Evolutionary conservation across 1,284 basidiomycete species (phyloP), one percentile per base, ranked within the genome.

Genomic region (Heliocybe sulcata): DNA sequence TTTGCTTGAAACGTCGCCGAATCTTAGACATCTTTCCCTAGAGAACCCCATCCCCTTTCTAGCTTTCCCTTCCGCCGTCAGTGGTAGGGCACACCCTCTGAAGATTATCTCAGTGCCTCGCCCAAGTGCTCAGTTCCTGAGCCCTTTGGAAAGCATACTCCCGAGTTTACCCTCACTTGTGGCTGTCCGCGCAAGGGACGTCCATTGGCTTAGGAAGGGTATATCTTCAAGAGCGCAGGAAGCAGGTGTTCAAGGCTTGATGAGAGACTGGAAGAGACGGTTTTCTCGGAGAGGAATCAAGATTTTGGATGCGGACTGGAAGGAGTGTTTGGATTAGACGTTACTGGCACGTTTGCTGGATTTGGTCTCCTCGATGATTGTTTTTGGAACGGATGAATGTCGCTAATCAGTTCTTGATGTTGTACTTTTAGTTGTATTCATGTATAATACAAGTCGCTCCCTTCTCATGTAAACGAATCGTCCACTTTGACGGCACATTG

Each of bases 241-340:
- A 57, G 79, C 87, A 2, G 88, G 88, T 2, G 78, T 89, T 12
- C 87, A 90, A 67, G 88, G 88, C 45, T 84, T 89, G 66, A 85
- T 90, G 81, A 71, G 75, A 58, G 77, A 82, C 53, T 91, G 88
- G 88, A 74, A 75, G 56, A 74, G 77, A 48, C 75, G 83, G 52
- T 71, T 90, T 35, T 70, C 69, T 12, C 73, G 80, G 56, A 72
- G 76, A 58, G 74, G 79, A 0, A 76, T 90, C 45, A 73, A 76
- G 25, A 68, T 90, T 33, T 67, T 90, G 52, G 87, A 90, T 63
- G 74, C 77, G 12, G 81, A 87, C 57, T 88, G 86, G 85, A 81
- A 75, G 58, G 77, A 77, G 12, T 29, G 33, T 23, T 20, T 52
- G 27, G 29, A 52, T 20, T 49, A 49, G 20, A 22, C 22, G 47